A percentile compares a stretch with the other conserved stretches of the same genome.
Evolutionary conservation across 495 filamentous ascomycete species (phyloP).

Genomic region (Umbilicaria muhlenbergii): DNA sequence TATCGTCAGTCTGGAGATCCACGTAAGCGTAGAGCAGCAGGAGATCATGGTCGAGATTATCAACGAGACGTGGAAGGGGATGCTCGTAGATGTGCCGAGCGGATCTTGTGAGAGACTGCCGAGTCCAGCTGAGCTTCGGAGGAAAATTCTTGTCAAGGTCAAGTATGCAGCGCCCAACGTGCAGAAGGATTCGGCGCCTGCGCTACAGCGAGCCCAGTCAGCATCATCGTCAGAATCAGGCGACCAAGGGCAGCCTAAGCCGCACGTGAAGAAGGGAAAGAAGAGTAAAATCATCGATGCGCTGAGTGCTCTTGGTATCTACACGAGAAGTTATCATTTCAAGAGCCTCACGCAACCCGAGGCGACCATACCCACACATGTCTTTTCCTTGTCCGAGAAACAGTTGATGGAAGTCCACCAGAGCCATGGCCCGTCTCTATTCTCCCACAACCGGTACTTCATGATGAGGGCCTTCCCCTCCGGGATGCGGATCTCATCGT

Average conservation of each 20-base stretch:
- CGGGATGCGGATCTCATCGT: constrained; percentile 64
- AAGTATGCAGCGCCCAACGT: constrained; percentile 45
- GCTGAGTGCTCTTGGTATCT: constrained; percentile 62
- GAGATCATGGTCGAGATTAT: constrained; percentile 84
- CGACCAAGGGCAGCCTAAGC: not conserved
- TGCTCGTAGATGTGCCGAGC: constrained; percentile 45
- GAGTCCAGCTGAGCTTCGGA: constrained; percentile 42
- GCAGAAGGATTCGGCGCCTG: constrained; percentile 17
- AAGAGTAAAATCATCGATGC: constrained; percentile 61
- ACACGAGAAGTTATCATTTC: constrained; percentile 71
- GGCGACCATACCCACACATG: constrained; percentile 60
- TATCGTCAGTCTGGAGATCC: constrained; percentile 82
- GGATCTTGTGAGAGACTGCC: constrained; percentile 41
- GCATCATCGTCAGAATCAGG: constrained; percentile 12
- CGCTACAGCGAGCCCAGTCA: constrained; percentile 4
- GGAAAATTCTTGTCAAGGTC: constrained; percentile 83
- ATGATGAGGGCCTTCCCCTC: constrained; percentile 85
- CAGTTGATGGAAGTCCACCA: constrained; percentile 57
- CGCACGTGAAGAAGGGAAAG: constrained; percentile 18
- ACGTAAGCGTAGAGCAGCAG: constrained; percentile 64
- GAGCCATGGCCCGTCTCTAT: constrained; percentile 41
- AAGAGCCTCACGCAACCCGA: constrained; percentile 47
- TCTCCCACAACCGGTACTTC: constrained; percentile 67
- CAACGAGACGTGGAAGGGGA: constrained; percentile 53
- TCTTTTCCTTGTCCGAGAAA: constrained; percentile 77